Evolutionary conservation across 805 yeast genomes (phyloP).

Genomic region (Lipomyces sp.): DNA sequence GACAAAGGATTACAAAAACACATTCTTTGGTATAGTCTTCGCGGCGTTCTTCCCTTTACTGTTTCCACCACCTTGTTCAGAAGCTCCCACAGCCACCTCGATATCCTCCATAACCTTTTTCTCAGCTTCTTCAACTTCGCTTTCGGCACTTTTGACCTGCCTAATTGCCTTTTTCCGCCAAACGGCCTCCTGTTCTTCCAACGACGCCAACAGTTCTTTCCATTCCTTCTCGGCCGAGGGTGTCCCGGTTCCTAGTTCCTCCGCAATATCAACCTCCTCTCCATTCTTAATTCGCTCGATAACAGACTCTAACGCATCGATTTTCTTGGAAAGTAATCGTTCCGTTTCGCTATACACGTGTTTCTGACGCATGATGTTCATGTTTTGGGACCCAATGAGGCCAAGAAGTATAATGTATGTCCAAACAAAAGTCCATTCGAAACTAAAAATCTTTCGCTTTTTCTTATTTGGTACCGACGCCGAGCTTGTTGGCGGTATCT

Average conservation of each 20-base stretch:
- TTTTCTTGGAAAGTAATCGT: constrained; percentile 17
- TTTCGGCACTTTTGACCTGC: neutral
- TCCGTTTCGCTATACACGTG: constrained; percentile 21
- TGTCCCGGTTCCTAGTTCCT: constrained; percentile 32
- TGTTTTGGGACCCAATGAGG: constrained; percentile 32
- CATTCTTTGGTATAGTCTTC: constrained; percentile 17
- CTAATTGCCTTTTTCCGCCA: constrained; percentile 9
- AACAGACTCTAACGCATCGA: constrained; percentile 24
- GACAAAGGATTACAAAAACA: constrained; percentile 13
- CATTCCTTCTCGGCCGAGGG: constrained; percentile 32
- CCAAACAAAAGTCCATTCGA: constrained; percentile 33
- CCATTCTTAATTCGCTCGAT: constrained; percentile 14
- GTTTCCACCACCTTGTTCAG: neutral
- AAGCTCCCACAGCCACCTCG: neutral
- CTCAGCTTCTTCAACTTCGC: neutral
- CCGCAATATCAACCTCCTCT: constrained; percentile 28
- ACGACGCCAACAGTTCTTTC: constrained; percentile 20
- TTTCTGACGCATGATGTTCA: constrained; percentile 32
- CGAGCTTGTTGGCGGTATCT: neutral
- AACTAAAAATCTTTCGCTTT: neutral
- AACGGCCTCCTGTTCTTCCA: constrained; percentile 25
- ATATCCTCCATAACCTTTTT: neutral
- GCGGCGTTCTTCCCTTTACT: neutral
- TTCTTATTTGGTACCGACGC: neutral
- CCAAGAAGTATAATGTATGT: constrained; percentile 26